phyloP scores from a whole-genome alignment of 2,329 filamentous ascomycete species.

The Chlorencoelia australis region DNA sequence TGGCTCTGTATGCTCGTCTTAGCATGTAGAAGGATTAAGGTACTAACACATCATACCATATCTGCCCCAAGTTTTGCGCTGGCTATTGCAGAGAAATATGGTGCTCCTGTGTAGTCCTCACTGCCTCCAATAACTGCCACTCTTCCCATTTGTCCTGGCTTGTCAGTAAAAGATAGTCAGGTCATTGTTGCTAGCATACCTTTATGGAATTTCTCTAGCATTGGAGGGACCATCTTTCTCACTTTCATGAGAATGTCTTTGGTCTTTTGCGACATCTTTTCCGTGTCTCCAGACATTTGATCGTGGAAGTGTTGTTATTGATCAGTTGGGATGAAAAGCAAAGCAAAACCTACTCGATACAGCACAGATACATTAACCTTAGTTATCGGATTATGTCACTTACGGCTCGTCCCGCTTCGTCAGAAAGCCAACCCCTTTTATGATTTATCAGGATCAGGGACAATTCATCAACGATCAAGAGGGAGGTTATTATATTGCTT shows the following conservation, averaged over 20 bases:
- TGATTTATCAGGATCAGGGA: too few relatives aligned
- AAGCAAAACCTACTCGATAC: too few relatives aligned
- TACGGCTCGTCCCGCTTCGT: too few relatives aligned
- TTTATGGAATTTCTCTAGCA: conserved; percentile 95
- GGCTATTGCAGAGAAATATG: conserved; percentile 97
- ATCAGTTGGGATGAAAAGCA: not conserved
- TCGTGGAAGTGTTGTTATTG: not conserved
- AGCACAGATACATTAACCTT: too few relatives aligned
- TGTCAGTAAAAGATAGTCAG: conserved; percentile 6
- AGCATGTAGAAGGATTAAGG: not conserved
- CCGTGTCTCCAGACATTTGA: conserved; percentile 22
- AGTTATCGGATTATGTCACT: too few relatives aligned
- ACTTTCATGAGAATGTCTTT: conserved; percentile 71
- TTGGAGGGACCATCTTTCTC: conserved; percentile 83
- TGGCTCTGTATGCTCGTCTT: conserved; percentile 51
- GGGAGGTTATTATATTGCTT: too few relatives aligned
- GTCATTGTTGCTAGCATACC: conserved; percentile 39
- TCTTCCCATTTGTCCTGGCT: conserved; percentile 77
- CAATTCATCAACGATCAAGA: too few relatives aligned
- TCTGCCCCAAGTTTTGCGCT: conserved; percentile 84
- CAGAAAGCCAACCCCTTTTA: too few relatives aligned
- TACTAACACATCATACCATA: conserved; percentile 49
- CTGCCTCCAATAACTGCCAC: conserved; percentile 92
- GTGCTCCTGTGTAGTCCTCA: conserved; percentile 92
- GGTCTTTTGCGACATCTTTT: conserved; percentile 56